A percentile compares a stretch with the other conserved stretches of the same genome.
Conservation (phyloP, 1,139 yeast genomes). For the Suhomyces bribrorum region DNA sequence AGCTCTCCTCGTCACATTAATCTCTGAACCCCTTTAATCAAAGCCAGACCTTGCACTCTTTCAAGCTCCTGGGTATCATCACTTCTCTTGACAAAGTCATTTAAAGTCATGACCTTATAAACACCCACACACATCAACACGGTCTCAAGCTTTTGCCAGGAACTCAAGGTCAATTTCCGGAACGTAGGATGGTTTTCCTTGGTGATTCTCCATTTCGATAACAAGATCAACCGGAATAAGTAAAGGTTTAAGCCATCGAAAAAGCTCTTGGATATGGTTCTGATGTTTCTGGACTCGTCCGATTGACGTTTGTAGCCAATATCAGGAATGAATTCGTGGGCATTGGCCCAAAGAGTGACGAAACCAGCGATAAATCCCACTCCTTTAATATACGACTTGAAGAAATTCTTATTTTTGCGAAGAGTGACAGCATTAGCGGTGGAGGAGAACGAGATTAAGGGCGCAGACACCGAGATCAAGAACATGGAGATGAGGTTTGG, state of each 20-base stretch:
- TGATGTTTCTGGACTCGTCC: constrained; percentile 18
- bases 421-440: constrained; percentile 11
- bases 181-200: constrained; percentile 44
- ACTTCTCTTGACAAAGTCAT: constrained; percentile 30
- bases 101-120: constrained; percentile 43
- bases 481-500: constrained; percentile 42
- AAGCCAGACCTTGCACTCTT: constrained; percentile 7
- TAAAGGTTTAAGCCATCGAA: constrained; percentile 36
- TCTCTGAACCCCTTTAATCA: constrained; percentile 14
- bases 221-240: constrained; percentile 35
- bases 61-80: constrained; percentile 1
- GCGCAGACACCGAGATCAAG: constrained; percentile 36
- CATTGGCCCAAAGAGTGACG: constrained; percentile 29
- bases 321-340: constrained; percentile 28
- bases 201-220: constrained; percentile 46
- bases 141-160: constrained; percentile 42
- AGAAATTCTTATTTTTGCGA: constrained; percentile 27
- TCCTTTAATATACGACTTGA: constrained; percentile 37
- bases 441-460: constrained; percentile 18
- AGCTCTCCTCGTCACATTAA: constrained; percentile 13
- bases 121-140: constrained; percentile 39
- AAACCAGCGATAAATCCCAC: constrained; percentile 41
- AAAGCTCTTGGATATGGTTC: constrained; percentile 30
- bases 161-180: constrained; percentile 22
- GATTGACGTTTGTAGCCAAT: constrained; percentile 20